Base-by-base conservation (phyloP, 352 stramenopile species). In the Paralagenidium karlingii region DNA sequence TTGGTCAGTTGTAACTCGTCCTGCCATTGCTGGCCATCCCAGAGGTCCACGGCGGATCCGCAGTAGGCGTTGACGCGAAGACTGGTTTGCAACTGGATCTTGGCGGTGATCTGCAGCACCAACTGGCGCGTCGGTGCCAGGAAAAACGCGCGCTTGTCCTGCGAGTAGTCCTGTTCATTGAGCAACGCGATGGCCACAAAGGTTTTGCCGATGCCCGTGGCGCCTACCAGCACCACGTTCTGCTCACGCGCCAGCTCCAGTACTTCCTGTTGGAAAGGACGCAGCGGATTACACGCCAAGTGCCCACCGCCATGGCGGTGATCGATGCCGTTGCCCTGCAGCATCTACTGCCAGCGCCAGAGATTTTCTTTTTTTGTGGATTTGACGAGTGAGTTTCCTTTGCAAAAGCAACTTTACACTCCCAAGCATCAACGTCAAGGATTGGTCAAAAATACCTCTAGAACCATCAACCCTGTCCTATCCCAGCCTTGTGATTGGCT, bases 121-220 rank as follows among this genome's bases (percentile, higher is more conserved):
- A 88, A 54, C 51, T 88, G 74, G n/a, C 74, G 63, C 44, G 74
- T 90, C 19, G 74, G 74, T 20, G 74, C 77, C 56, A 88, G 68
- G 43, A 87, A 81, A 52, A 88, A 83, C 12, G 77, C 77, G 51
- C 77, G 77, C 27, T 60, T 58, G 41, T 60, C 57, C 37, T 30
- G 53, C 24, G 61, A 65, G 41, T 88, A 87, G 49, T 87, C 71
- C 53, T 82, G 71, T 45, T 88, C 71, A 10, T 46, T 59, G 0
- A 90, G 58, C 47, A 88, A 38, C 38, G 69, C 63, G 49, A 90
- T 86, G 33, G 74, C 71, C 29, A 90, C 53, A 37, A 85, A 86
- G 7, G 77, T 90, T 64, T 90, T 90, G 41, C 77, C 77, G 49
- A 88, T 90, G 40, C 77, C 77, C 34, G 77, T 90, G 30, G 68